Conservation (phyloP, 495 filamentous ascomycete species). For the Neurospora sp. region DNA sequence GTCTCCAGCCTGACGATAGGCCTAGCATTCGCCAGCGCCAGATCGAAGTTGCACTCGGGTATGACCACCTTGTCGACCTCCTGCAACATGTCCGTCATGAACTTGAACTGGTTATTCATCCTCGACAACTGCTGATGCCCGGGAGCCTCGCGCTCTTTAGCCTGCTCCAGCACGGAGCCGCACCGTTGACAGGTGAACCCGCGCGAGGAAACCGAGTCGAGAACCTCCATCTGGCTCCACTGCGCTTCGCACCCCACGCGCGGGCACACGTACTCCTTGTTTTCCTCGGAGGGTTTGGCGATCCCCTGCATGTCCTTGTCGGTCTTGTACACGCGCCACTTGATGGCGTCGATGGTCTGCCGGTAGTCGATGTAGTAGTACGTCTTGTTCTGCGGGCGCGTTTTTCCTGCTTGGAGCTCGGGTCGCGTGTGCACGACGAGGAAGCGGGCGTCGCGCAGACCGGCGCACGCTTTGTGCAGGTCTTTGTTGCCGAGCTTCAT, state of each 20-base stretch:
- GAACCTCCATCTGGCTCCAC: constrained; percentile 77
- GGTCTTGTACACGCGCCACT: constrained; percentile 78
- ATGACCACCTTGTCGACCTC: constrained; percentile 76
- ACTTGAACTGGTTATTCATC: constrained; percentile 77
- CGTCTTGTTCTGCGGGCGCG: constrained; percentile 70
- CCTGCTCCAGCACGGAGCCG: constrained; percentile 55
- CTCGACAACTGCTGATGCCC: constrained; percentile 86
- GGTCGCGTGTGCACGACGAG: constrained; percentile 73
- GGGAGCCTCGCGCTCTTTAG: constrained; percentile 49
- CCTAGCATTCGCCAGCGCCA: constrained; percentile 51
- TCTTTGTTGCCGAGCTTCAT: constrained; percentile 83
- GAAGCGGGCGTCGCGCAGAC: constrained; percentile 74
- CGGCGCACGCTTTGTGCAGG: constrained; percentile 75
- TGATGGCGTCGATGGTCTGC: constrained; percentile 89
- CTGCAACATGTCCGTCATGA: constrained; percentile 73
- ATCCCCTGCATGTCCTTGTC: constrained; percentile 75
- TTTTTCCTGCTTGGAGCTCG: constrained; percentile 69
- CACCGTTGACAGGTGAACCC: constrained; percentile 84
- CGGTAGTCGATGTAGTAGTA: constrained; percentile 97
- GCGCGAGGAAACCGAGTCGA: constrained; percentile 55
- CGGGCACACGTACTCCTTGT: constrained; percentile 83
- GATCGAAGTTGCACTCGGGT: constrained; percentile 79
- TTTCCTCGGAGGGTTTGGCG: constrained; percentile 68
- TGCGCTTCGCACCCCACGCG: constrained; percentile 53
- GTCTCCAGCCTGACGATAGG: constrained; percentile 51